These are phyloP conservation scores for Ophiostoma angusticollis DNA, from an alignment of 2,329 filamentous ascomycete species.

Conservation along the genomic window DNA sequence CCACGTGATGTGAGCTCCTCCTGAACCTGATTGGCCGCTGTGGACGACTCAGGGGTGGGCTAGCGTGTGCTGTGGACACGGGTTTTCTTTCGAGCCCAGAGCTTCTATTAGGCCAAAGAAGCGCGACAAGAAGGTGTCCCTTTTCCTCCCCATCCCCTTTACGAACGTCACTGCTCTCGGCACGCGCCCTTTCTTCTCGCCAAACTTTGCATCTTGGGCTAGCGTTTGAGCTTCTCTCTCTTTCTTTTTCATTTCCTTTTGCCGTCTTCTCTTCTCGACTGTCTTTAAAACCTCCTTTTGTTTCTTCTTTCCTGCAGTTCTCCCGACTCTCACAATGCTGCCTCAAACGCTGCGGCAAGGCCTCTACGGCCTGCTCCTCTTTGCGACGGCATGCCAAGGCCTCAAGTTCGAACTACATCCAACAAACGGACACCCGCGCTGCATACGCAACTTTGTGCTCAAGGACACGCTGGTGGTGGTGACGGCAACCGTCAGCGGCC, in stretches of 20 bases:
- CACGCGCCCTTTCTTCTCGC: background rate
- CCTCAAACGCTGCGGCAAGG: conserved; percentile 41
- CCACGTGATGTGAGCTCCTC: too few relatives aligned
- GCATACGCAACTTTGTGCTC: conserved; percentile 90
- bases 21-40: conserved; percentile 5
- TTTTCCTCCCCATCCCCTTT: too few relatives aligned
- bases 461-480: conserved; percentile 92
- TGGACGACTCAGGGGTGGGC: conserved; percentile 7
- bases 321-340: conserved; percentile 7
- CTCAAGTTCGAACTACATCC: conserved; percentile 91
- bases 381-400: conserved; percentile 45
- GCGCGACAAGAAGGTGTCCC: too few relatives aligned
- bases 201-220: background rate
- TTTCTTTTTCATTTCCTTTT: background rate
- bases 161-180: conserved; percentile 4
- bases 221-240: background rate
- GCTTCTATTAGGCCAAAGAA: too few relatives aligned
- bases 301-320: background rate
- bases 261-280: background rate
- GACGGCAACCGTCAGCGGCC: conserved; percentile 76
- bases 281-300: conserved; percentile 1
- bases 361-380: conserved; percentile 44
- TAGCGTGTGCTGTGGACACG: conserved; percentile 9
- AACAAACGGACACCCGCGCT: conserved; percentile 57
- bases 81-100: conserved; percentile 3